phyloP scores from a whole-genome alignment of 2,329 filamentous ascomycete species.

The Alternaria consortialis region DNA sequence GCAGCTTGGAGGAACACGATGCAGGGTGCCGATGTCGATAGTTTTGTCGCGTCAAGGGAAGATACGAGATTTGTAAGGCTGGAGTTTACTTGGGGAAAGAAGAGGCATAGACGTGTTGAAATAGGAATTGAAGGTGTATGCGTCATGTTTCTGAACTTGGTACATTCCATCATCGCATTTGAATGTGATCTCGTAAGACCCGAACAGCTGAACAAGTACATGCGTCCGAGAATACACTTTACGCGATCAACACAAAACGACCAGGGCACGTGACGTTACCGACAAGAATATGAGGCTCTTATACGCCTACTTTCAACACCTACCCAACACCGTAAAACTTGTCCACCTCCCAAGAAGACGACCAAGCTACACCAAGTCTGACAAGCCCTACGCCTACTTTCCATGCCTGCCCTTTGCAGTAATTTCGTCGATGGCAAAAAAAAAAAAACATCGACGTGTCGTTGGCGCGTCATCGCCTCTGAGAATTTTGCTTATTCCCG shows the following conservation, averaged over 20 bases:
- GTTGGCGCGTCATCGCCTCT: not conserved
- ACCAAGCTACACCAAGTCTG: constrained; percentile 10
- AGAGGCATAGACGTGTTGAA: not conserved
- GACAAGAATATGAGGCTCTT: constrained; percentile 12
- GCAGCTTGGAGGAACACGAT: not conserved
- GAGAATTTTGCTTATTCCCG: constrained; percentile 5
- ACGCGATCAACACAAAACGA: not conserved
- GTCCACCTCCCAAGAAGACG: not conserved
- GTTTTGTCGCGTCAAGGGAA: not conserved
- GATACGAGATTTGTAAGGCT: not conserved
- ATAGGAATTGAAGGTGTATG: not conserved
- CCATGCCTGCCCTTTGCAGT: constrained; percentile 11
- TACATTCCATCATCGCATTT: not conserved
- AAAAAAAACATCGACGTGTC: not conserved
- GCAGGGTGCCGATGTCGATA: constrained; percentile 1
- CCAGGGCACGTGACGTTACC: not conserved
- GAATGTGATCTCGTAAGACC: not conserved
- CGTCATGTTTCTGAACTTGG: not conserved
- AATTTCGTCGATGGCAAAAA: not conserved
- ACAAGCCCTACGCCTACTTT: constrained; percentile 18
- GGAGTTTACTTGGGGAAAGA: not conserved
- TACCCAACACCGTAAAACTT: constrained; percentile 12
- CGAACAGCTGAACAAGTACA: not conserved
- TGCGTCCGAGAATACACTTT: not conserved
- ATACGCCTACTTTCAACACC: constrained; percentile 20